Evolutionary conservation across 331 rosid species (phyloP), one percentile per base, ranked within the genome.

Genomic region (Quercus lobata): DNA sequence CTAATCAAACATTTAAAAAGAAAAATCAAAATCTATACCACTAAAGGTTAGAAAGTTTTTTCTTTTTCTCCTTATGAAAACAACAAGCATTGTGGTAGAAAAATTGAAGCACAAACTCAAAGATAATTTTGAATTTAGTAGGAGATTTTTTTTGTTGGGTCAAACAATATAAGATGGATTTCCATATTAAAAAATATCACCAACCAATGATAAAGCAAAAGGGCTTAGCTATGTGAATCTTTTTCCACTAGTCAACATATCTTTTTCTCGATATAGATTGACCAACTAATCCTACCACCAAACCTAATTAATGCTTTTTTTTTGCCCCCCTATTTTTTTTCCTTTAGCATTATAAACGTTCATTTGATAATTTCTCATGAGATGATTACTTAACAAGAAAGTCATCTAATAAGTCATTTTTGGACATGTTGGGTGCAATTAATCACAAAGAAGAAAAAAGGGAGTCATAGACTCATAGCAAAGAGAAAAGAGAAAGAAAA

Each of bases 271-370:
- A 73, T 27, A 34, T 61, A 73, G 81, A 80, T 80, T 84, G 75
- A 84, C 55, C 80, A 77, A 79, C 87, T 80, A 80, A 80, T 84
- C 78, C 75, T 68, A 69, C 44, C 57, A 72, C 56, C 87, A 49
- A 60, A 68, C 61, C 71, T 16, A 22, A 8, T 57, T 16, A 22
- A 8, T 57, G 18, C 25, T 46, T 25, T 49, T 49, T 15, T 49
- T 49, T 49, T 41, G 49, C 49, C 49, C 49, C 3, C 49, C 55
- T 49, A 4, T 49, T 49, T 69, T 76, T 75, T 27, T 41, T 30
- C 73, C 73, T 37, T 75, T 41, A 30, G 37, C 63, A 57, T 80
- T 57, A 70, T 60, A 60, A 75, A 62, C 80, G 46, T 63, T 76
- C n/a, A 62, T 49, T 81, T 70, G 46, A 56, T 76, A 27, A 62